Evolutionary conservation across 2,329 filamentous ascomycete genomes (phyloP).

Genomic region (Metarhizium album): DNA sequence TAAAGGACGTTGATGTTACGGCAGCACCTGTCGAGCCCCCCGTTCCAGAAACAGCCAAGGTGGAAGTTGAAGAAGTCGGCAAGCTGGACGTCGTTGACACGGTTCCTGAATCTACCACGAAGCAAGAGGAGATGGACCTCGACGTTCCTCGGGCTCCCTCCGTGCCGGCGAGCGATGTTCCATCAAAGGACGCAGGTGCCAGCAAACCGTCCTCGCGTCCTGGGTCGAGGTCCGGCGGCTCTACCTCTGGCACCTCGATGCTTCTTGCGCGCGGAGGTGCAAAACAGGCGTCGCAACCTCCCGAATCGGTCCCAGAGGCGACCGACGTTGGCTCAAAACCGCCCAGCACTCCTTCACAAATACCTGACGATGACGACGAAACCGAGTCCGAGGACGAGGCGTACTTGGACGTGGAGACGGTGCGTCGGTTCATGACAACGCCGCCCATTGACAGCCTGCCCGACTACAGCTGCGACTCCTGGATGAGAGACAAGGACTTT

Average conservation of each 20-base stretch:
- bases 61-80: conserved; percentile 1
- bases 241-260: background rate
- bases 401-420: conserved; percentile 35
- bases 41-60: background rate
- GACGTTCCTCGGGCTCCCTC: conserved; percentile 14
- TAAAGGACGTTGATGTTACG: background rate
- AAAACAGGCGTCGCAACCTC: background rate
- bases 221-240: conserved; percentile 2
- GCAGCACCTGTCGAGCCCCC: background rate
- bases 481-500: conserved; percentile 37
- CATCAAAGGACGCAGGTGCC: background rate
- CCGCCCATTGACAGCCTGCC: conserved; percentile 45
- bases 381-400: conserved; percentile 45
- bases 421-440: conserved; percentile 41
- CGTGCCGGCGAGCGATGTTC: conserved; percentile 1
- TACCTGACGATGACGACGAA: conserved; percentile 39
- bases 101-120: conserved; percentile 13
- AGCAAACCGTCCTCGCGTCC: conserved; percentile 2
- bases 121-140: conserved; percentile 31
- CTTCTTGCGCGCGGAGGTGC: background rate
- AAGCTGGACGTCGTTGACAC: background rate
- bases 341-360: conserved; percentile 37
- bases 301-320: conserved; percentile 13
- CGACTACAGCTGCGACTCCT: conserved; percentile 32
- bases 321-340: conserved; percentile 22